Evolutionary conservation across 164 flowering plant genomes (phyloP).

Genomic region (Santalum album): DNA sequence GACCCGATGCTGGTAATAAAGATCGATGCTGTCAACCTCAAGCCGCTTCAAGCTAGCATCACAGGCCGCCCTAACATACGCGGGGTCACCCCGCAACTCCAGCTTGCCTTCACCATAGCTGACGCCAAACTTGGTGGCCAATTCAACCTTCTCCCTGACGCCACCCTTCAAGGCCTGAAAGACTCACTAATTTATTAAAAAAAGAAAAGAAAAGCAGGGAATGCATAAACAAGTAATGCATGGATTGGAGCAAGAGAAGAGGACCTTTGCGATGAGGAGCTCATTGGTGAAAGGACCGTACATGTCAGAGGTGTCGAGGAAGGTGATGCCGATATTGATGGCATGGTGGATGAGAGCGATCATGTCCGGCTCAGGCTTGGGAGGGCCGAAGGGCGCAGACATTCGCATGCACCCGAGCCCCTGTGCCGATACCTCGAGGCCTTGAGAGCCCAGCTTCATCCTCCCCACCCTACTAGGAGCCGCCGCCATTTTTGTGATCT

Average conservation of each 20-base stretch:
- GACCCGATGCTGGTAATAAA: not conserved
- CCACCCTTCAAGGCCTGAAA: too few relatives aligned
- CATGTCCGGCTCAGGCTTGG: constrained; percentile 1
- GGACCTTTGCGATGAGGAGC: not conserved
- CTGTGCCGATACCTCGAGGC: not conserved
- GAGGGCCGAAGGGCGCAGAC: constrained; percentile 2
- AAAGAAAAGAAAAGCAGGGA: too few relatives aligned
- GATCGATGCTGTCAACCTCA: not conserved
- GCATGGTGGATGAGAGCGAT: not conserved
- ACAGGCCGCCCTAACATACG: not conserved
- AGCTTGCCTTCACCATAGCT: too few relatives aligned
- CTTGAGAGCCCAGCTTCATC: constrained; percentile 1
- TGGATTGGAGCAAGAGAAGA: too few relatives aligned
- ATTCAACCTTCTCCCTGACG: too few relatives aligned
- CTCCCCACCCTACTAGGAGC: not conserved
- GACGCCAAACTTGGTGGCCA: too few relatives aligned
- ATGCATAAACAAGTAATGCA: too few relatives aligned
- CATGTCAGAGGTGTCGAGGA: constrained; percentile 1
- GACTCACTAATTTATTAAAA: too few relatives aligned
- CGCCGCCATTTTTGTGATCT: too few relatives aligned
- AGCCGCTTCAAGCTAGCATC: constrained; percentile 1
- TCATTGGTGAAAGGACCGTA: not conserved
- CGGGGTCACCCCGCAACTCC: not conserved
- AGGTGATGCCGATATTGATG: not conserved
- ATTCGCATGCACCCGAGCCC: not conserved